These are phyloP conservation scores for Ceratocystis eucalypticola DNA, from an alignment of 2,329 filamentous ascomycete genomes.

Conservation along the genomic window DNA sequence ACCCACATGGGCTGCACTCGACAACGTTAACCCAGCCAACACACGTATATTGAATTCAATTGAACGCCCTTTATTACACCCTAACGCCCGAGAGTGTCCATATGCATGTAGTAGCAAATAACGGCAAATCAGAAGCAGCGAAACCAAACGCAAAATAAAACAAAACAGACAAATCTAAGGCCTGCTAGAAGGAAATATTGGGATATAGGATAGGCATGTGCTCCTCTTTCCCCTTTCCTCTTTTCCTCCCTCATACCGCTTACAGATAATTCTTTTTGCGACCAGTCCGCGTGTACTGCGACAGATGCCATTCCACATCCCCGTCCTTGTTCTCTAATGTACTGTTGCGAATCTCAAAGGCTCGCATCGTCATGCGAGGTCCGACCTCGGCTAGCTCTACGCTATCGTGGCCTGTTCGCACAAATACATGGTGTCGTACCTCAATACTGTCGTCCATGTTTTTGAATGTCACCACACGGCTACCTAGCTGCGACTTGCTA, in stretches of 20 bases:
- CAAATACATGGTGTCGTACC: constrained; percentile 71
- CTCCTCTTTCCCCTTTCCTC: background rate
- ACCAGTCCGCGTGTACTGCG: constrained; percentile 85
- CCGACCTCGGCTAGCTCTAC: constrained; percentile 84
- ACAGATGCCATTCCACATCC: constrained; percentile 92
- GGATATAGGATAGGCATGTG: too few relatives aligned
- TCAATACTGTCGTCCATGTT: constrained; percentile 91
- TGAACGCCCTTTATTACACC: constrained; percentile 16
- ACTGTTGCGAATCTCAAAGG: constrained; percentile 84
- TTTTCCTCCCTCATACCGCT: constrained; percentile 23
- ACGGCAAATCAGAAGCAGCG: constrained; percentile 3
- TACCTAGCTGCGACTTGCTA: constrained; percentile 62
- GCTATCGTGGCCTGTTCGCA: constrained; percentile 78
- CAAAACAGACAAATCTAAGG: background rate
- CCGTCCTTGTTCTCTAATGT: constrained; percentile 90
- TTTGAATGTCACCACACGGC: constrained; percentile 81
- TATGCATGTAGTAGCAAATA: background rate
- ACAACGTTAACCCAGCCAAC: background rate
- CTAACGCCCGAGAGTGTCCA: constrained; percentile 10
- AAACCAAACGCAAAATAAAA: background rate
- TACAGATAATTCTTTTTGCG: constrained; percentile 92
- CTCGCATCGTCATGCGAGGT: constrained; percentile 90
- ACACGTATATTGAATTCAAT: background rate
- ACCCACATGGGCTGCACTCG: too few relatives aligned
- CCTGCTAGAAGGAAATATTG: background rate